Evolutionary conservation across 148 eudicot species (phyloP).

Genomic region (Rhododendron ovatum): DNA sequence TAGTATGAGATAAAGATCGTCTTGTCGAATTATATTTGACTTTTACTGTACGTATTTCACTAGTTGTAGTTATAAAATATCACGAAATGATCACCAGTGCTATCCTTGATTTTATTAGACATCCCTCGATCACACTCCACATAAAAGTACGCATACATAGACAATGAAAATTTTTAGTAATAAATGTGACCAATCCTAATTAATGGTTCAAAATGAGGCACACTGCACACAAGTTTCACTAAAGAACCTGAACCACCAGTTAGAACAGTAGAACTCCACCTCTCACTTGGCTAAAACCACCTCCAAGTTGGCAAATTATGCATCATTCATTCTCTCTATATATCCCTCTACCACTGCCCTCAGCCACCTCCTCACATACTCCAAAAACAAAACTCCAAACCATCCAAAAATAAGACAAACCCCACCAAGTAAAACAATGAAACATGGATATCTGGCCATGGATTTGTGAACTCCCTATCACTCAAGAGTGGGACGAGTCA

Average conservation of each 20-base stretch:
- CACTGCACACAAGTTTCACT: constrained; percentile 22
- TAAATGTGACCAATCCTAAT: constrained; percentile 19
- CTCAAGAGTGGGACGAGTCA: constrained; percentile 48
- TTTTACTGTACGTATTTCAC: not conserved
- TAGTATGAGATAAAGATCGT: not conserved
- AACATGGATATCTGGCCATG: constrained; percentile 85
- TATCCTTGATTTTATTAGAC: not conserved
- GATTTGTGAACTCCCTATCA: constrained; percentile 69
- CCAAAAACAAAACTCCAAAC: not conserved
- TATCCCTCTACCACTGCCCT: constrained; percentile 2
- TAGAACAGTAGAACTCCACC: constrained; percentile 3
- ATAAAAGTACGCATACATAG: not conserved
- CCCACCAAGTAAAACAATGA: not conserved
- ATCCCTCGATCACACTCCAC: not conserved
- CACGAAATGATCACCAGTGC: not conserved
- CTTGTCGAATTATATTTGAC: not conserved
- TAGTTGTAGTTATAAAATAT: not conserved
- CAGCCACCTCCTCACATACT: too few species aligned
- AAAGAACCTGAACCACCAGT: constrained; percentile 19
- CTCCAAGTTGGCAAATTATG: constrained; percentile 49
- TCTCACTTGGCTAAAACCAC: constrained; percentile 48
- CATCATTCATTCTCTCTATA: constrained; percentile 55
- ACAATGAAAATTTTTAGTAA: not conserved
- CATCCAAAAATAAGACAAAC: not conserved
- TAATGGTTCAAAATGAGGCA: constrained; percentile 7